These are phyloP conservation scores for Penicillium sp. DNA, from an alignment of 2,329 filamentous ascomycete species.

Conservation along the genomic window DNA sequence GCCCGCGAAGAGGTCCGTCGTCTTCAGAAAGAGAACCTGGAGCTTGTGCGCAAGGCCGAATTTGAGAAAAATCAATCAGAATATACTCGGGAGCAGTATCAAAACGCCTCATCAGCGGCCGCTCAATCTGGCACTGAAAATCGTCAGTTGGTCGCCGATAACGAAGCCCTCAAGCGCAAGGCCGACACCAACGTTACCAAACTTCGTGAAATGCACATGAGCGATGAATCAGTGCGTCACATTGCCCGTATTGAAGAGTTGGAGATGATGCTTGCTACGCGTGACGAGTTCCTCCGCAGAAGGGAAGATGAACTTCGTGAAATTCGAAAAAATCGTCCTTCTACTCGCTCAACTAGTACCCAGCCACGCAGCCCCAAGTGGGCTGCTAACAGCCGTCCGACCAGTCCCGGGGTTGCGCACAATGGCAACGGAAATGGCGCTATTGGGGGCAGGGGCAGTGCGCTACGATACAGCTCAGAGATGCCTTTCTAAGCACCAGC, in stretches of 20 bases:
- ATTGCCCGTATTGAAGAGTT: constrained; percentile 39
- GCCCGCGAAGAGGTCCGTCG: constrained; percentile 41
- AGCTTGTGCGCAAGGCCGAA: constrained; percentile 38
- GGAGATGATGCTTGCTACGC: constrained; percentile 34
- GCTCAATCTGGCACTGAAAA: constrained; percentile 41
- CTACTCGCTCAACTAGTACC: constrained; percentile 43
- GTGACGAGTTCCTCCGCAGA: constrained; percentile 40
- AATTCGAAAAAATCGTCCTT: constrained; percentile 44
- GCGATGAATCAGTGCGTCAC: constrained; percentile 35
- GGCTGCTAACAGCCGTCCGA: constrained; percentile 36
- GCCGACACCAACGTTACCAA: constrained; percentile 36
- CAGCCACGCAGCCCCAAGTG: constrained; percentile 44
- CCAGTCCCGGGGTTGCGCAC: constrained; percentile 38
- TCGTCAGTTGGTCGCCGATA: constrained; percentile 38
- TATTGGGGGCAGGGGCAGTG: constrained; percentile 35
- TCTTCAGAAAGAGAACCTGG: constrained; percentile 35
- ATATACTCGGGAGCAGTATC: constrained; percentile 47
- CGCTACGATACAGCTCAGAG: constrained; percentile 39
- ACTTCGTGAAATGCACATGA: constrained; percentile 39
- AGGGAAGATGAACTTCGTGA: constrained; percentile 47
- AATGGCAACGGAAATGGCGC: constrained; percentile 33
- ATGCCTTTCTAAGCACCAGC: constrained; percentile 26
- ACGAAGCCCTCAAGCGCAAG: constrained; percentile 36
- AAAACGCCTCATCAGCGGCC: constrained; percentile 45
- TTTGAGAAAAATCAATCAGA: constrained; percentile 45